These are phyloP conservation scores for Medicago ruthenica DNA, from an alignment of 306 rosid genomes.

Conservation along the genomic window DNA sequence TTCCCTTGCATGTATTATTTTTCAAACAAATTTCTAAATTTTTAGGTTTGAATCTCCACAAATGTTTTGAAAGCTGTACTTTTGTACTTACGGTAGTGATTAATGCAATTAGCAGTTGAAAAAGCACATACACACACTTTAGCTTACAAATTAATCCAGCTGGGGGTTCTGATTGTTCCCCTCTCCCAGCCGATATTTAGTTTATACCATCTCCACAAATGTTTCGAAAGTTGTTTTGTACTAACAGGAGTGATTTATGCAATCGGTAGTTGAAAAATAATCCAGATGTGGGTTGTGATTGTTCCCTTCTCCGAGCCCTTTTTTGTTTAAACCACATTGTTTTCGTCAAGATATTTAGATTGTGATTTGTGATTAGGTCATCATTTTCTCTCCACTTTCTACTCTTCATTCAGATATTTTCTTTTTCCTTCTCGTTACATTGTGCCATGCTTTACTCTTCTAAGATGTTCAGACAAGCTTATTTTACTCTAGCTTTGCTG, in stretches of 20 bases:
- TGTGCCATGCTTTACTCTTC: neutral
- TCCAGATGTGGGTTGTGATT: neutral
- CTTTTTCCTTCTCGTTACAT: neutral
- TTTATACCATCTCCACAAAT: neutral
- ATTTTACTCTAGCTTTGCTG: neutral
- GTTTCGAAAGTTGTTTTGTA: constrained; percentile 6
- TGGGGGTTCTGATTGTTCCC: neutral
- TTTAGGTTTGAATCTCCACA: neutral
- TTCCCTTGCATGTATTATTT: constrained; percentile 12
- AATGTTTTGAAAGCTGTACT: constrained; percentile 11
- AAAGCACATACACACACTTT: constrained; percentile 2
- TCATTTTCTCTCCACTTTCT: constrained; percentile 19
- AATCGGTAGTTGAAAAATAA: constrained; percentile 13
- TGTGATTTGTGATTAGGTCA: constrained; percentile 5
- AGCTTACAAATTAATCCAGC: neutral
- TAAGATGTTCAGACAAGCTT: neutral
- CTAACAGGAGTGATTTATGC: constrained; percentile 8
- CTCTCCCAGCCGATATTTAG: neutral
- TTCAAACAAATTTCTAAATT: neutral
- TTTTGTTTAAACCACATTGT: neutral
- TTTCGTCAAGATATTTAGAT: constrained; percentile 11
- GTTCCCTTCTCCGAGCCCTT: neutral
- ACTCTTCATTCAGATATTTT: neutral
- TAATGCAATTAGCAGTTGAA: constrained; percentile 26
- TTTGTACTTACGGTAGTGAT: neutral